Base-by-base conservation (phyloP, 2,329 filamentous ascomycete species). In the Colletotrichum tropicicola region DNA sequence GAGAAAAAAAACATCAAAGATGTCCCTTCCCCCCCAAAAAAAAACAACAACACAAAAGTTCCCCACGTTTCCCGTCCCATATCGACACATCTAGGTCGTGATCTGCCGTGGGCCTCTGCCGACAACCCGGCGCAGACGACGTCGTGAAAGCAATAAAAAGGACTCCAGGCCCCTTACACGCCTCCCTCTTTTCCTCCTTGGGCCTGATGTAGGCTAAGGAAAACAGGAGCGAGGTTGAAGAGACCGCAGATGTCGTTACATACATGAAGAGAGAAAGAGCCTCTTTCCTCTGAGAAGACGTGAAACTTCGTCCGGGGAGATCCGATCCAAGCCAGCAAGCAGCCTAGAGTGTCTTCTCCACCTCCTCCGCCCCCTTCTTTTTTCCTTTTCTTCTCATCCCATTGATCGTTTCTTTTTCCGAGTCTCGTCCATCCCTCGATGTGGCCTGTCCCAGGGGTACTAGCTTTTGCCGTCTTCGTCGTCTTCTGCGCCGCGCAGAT, bases 321-420 rank as follows among this genome's bases (percentile, higher is more conserved):
- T 23, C 28, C 15, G 8, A 15, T 57, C 32, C 17, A 17, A n/a
- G 21, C 21, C 23, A 27, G 23, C 27, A 19, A 28, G 19, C 23
- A 17, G 21, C 23, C 7, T n/a, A 13, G 6, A 17, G 45, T 3
- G 47, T 10, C 13, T 28, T 19, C 21, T 57, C 27, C 54, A 21
- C 19, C 23, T 51, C 39, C 28, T 43, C 30, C 51, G 30, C 54
- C 25, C 39, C 43, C 45, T n/a, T 27, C 15, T 7, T 28, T 27
- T 43, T 28, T 59, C 60, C 52, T 47, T 39, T 53, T 35, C 21
- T 32, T 21, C 53, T 47, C 13, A 15, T 35, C 32, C 43, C 56
- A 15, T 43, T 54, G 48, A 48, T 54, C 56, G 61, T n/a, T n/a
- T 54, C 35, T 15, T 35, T 64, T 48, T 54, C 56, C 56, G 48